These are phyloP conservation scores for Penicillium robsamsonii DNA, from an alignment of 495 filamentous ascomycete species.

Conservation along the genomic window DNA sequence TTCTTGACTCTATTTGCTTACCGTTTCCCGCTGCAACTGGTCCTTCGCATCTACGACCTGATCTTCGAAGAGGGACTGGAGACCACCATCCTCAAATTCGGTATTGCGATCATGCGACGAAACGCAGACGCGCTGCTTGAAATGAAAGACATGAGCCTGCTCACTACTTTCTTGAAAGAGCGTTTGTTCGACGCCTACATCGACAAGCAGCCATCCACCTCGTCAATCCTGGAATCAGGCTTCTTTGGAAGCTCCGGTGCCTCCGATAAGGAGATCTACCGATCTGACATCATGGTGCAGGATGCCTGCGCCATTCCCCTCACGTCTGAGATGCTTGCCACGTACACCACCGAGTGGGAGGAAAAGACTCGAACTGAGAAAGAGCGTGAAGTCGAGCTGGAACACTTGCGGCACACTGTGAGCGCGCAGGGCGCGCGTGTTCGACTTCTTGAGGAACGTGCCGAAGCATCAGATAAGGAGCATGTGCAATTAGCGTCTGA, in stretches of 20 bases:
- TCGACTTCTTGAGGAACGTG: conserved; percentile 78
- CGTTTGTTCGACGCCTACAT: conserved; percentile 95
- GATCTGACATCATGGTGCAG: conserved; percentile 87
- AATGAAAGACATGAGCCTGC: conserved; percentile 84
- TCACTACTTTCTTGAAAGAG: conserved; percentile 90
- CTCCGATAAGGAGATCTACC: conserved; percentile 91
- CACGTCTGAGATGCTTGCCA: conserved; percentile 71
- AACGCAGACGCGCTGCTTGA: conserved; percentile 74
- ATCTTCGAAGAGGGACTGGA: conserved; percentile 94
- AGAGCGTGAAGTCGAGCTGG: conserved; percentile 81
- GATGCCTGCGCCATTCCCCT: conserved; percentile 92
- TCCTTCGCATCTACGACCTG: conserved; percentile 94
- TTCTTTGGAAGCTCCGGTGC: conserved; percentile 93
- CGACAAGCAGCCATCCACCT: conserved; percentile 82
- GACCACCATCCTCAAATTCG: conserved; percentile 86
- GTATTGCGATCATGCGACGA: conserved; percentile 91
- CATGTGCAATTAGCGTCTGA: conserved; percentile 91
- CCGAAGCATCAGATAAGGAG: conserved; percentile 86
- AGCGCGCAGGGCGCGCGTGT: conserved; percentile 64
- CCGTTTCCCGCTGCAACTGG: conserved; percentile 93
- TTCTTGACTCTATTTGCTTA: conserved; percentile 99
- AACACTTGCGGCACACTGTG: conserved; percentile 64
- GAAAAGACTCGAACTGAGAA: conserved; percentile 75
- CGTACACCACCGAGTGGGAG: conserved; percentile 87
- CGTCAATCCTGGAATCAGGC: conserved; percentile 87